These are phyloP conservation scores for Neurospora sp. DNA, from an alignment of 2,329 filamentous ascomycete species.

Conservation along the genomic window DNA sequence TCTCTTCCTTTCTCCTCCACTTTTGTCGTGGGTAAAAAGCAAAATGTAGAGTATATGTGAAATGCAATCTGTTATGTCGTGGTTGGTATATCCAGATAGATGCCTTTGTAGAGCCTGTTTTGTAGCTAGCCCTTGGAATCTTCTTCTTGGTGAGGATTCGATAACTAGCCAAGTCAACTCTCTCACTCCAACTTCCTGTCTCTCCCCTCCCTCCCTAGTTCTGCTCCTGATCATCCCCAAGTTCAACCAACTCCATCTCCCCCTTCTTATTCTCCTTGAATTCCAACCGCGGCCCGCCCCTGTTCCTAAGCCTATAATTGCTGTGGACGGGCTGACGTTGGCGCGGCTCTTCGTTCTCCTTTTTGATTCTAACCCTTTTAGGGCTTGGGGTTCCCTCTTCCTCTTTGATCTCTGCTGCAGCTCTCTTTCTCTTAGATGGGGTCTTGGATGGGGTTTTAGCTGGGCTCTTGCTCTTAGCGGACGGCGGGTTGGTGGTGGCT, in stretches of 20 bases:
- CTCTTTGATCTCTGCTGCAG: neutral
- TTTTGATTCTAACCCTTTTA: neutral
- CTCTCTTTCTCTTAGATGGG: neutral
- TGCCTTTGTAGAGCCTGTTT: neutral
- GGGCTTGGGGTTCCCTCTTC: neutral
- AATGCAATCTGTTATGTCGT: neutral
- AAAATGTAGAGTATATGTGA: neutral
- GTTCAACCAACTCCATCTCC: neutral
- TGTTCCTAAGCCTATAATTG: neutral
- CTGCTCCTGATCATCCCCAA: neutral
- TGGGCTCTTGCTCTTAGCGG: neutral
- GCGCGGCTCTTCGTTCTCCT: neutral
- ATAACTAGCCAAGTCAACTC: too few species aligned
- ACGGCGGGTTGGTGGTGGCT: neutral
- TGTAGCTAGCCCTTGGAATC: too few species aligned
- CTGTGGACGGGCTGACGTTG: neutral
- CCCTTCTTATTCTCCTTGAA: neutral
- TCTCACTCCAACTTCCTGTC: neutral
- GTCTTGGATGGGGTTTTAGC: neutral
- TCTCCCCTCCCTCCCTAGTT: neutral
- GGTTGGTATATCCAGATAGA: neutral
- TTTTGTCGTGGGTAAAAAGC: neutral
- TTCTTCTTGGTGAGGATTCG: too few species aligned
- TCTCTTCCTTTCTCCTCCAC: neutral
- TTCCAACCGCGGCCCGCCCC: neutral